These are phyloP conservation scores for Lecanosticta acicola DNA, from an alignment of 2,329 filamentous ascomycete species.

Conservation along the genomic window DNA sequence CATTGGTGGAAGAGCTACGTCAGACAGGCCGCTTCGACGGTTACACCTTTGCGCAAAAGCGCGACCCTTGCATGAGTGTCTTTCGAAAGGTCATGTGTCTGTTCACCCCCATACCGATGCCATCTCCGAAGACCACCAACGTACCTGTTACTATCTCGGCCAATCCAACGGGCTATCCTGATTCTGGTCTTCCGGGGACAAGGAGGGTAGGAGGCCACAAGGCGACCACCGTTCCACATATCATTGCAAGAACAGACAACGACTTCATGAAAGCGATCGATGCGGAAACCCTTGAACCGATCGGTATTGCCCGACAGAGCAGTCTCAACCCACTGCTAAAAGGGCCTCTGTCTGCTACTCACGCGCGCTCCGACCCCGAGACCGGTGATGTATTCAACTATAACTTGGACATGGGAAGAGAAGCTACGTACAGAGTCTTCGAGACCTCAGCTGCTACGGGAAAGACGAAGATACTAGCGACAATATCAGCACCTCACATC, in stretches of 20 bases:
- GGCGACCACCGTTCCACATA: not conserved
- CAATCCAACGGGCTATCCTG: conserved; percentile 56
- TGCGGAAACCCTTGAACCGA: conserved; percentile 65
- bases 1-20: conserved; percentile 55
- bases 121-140: conserved; percentile 10
- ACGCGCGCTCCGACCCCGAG: conserved; percentile 63
- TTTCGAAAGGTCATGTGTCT: conserved; percentile 66
- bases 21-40: conserved; percentile 52
- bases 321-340: conserved; percentile 62
- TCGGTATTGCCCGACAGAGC: conserved; percentile 57
- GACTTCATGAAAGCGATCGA: conserved; percentile 61
- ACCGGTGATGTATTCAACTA: conserved; percentile 77
- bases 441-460: conserved; percentile 57
- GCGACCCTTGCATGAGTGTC: conserved; percentile 67
- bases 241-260: conserved; percentile 43
- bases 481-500: conserved; percentile 48
- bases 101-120: conserved; percentile 55
- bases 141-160: conserved; percentile 62
- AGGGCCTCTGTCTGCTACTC: conserved; percentile 63
- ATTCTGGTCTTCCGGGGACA: not conserved
- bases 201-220: not conserved
- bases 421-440: conserved; percentile 64
- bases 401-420: conserved; percentile 61
- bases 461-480: conserved; percentile 65
- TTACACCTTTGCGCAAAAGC: conserved; percentile 63